Base-by-base conservation (phyloP, 768 basidiomycete species). In the Mycena metata region DNA sequence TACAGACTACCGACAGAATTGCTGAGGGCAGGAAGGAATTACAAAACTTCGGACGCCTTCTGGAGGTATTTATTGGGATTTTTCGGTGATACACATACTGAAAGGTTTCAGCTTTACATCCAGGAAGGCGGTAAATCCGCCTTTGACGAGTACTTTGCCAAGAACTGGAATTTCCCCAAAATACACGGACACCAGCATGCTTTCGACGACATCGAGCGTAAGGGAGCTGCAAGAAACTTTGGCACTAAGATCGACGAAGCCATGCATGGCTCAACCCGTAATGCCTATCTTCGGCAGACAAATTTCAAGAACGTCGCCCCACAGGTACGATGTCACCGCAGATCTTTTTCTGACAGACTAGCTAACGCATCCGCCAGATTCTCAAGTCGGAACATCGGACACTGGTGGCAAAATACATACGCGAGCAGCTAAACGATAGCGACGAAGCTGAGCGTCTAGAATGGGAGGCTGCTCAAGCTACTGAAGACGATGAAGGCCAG, bases 101-200 rank as follows among this genome's bases (percentile, higher is more conserved):
- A 64, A 42, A 3, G 46, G 10, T 10, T 39, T 10, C 15, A 39
- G 39, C 9, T 2, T 36, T 64, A 64, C 45, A 4, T 15, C 15
- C 15, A 7, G 0, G 62, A 51, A 4, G 56, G 62, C 13, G 2
- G 21, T 2, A 43, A 30, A 13, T 55, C 62, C 8, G 61, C 55
- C n/a, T n/a, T n/a, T n/a, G 56, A 71, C 69, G 56, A 72, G 66
- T 6, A 3, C 30, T 6, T 30, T 30, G 6, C 30, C 30, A 77
- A 79, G 71, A 68, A 77, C 23, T 81, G 79, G 78, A 64, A 80
- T 36, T 82, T 82, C 49, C 80, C 78, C 0, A 83, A 84, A 66
- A 54, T 66, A 0, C 83, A 84, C 36, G 67, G 72, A 1, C 79
- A 80, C 45, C 60, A 69, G 2, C 82, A 84, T 56, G 52, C 78